Evolutionary conservation across 2,329 filamentous ascomycete genomes (phyloP).

Genomic region (Mycocentrospora acerina): DNA sequence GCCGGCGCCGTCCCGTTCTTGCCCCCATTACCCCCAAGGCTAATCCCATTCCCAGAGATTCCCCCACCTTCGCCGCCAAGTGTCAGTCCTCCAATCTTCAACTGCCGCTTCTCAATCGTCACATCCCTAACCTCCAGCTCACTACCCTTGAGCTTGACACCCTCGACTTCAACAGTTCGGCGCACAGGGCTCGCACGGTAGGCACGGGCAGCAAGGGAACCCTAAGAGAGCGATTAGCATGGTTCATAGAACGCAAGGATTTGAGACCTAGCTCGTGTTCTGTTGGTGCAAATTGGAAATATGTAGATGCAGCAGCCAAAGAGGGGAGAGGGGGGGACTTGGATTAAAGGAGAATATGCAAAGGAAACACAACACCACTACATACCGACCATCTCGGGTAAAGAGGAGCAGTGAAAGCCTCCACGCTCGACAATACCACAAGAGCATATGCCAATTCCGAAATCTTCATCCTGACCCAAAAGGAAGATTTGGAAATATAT

Average conservation of each 20-base stretch:
- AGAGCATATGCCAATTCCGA: slow-evolving; percentile 18
- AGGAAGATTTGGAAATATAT: background rate
- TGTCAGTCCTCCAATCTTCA: slow-evolving; percentile 33
- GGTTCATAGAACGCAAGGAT: slow-evolving; percentile 1
- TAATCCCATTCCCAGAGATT: slow-evolving; percentile 24
- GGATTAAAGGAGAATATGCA: slow-evolving; percentile 17
- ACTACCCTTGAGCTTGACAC: slow-evolving; percentile 8
- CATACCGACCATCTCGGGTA: too few species aligned
- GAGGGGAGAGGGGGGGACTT: background rate
- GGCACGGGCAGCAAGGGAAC: slow-evolving; percentile 13
- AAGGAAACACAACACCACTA: slow-evolving; percentile 17
- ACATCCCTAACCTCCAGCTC: slow-evolving; percentile 11
- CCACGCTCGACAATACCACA: slow-evolving; percentile 23
- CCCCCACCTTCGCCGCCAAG: slow-evolving; percentile 33
- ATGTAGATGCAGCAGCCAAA: background rate
- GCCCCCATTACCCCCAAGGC: slow-evolving; percentile 19
- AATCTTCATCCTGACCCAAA: slow-evolving; percentile 26
- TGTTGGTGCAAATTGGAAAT: background rate
- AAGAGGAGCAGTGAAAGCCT: slow-evolving; percentile 21
- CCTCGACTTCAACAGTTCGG: slow-evolving; percentile 17
- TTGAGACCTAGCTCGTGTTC: background rate
- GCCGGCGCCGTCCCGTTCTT: slow-evolving; percentile 4
- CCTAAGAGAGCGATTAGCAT: slow-evolving; percentile 4
- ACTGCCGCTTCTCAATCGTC: slow-evolving; percentile 18
- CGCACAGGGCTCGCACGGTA: slow-evolving; percentile 15